Conservation (phyloP, 2,329 filamentous ascomycete species). For the Beauveria brongniartii region DNA sequence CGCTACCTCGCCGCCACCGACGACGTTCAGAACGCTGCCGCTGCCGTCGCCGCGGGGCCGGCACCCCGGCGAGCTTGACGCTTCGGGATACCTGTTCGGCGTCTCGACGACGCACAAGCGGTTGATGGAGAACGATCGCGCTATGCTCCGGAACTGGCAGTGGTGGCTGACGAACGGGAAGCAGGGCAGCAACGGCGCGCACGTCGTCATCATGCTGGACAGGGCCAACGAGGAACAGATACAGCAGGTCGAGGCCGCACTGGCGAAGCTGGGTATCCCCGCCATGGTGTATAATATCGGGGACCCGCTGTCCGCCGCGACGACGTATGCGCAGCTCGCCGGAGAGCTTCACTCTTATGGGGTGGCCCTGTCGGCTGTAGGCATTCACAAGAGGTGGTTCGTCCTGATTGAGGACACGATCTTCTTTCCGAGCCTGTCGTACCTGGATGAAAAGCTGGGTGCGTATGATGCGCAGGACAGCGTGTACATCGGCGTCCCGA, state of each 20-base stretch:
- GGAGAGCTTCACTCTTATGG: conserved; percentile 25
- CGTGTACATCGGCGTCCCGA: conserved; percentile 36
- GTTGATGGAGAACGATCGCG: conserved; percentile 29
- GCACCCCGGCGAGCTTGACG: conserved; percentile 27
- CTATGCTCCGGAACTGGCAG: conserved; percentile 34
- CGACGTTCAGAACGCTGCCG: conserved; percentile 16
- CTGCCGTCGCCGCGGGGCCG: conserved; percentile 26
- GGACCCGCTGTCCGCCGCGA: conserved; percentile 23
- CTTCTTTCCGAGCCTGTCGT: conserved; percentile 35
- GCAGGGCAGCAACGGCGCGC: conserved; percentile 33
- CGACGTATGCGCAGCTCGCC: conserved; percentile 31
- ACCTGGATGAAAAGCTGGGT: conserved; percentile 30
- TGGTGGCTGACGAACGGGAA: conserved; percentile 37
- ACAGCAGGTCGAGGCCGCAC: conserved; percentile 20
- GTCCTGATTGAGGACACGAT: conserved; percentile 38
- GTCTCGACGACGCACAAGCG: conserved; percentile 35
- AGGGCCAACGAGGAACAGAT: conserved; percentile 27
- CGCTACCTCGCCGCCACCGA: neutral
- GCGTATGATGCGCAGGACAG: conserved; percentile 24
- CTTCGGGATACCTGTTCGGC: conserved; percentile 34
- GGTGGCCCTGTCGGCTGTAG: conserved; percentile 26
- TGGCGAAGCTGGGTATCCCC: conserved; percentile 31
- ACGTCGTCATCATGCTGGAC: conserved; percentile 33
- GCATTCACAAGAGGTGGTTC: conserved; percentile 32
- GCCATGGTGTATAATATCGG: conserved; percentile 27